phyloP scores from a whole-genome alignment of 2,329 filamentous ascomycete species.

The Fusarium praegraminearum region DNA sequence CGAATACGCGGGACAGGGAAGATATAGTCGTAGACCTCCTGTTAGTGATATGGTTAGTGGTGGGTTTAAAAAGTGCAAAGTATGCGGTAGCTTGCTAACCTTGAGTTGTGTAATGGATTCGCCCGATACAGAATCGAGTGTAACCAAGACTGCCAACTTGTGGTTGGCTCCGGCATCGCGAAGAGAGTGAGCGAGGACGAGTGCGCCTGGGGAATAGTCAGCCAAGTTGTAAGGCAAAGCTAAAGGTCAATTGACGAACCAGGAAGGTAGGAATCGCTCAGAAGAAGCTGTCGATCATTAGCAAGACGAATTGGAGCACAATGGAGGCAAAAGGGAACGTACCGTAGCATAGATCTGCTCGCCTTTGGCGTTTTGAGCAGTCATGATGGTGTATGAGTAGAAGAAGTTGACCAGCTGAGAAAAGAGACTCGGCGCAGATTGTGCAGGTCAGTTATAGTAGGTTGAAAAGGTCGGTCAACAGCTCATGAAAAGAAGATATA shows the following conservation, averaged over 20 bases:
- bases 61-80: neutral
- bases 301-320: slow-evolving; percentile 9
- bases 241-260: slow-evolving; percentile 65
- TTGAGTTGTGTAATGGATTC: slow-evolving; percentile 83
- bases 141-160: slow-evolving; percentile 86
- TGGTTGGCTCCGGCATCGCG: slow-evolving; percentile 84
- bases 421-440: slow-evolving; percentile 37
- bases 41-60: slow-evolving; percentile 18
- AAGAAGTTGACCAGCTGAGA: slow-evolving; percentile 37
- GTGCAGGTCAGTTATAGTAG: slow-evolving; percentile 43
- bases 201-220: slow-evolving; percentile 72
- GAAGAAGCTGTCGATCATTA: slow-evolving; percentile 74
- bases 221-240: slow-evolving; percentile 1
- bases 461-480: slow-evolving; percentile 40
- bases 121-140: slow-evolving; percentile 79
- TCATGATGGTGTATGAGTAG: slow-evolving; percentile 50
- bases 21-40: slow-evolving; percentile 89
- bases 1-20: slow-evolving; percentile 85
- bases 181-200: slow-evolving; percentile 93
- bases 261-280: slow-evolving; percentile 93
- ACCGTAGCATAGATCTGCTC: slow-evolving; percentile 69
- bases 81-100: slow-evolving; percentile 62
- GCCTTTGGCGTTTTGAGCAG: slow-evolving; percentile 50
- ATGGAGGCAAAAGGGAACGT: slow-evolving; percentile 49
- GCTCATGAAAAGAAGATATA: slow-evolving; percentile 38